Evolutionary conservation across 148 eudicot genomes (phyloP).

Genomic region (Fagopyrum esculentum): DNA sequence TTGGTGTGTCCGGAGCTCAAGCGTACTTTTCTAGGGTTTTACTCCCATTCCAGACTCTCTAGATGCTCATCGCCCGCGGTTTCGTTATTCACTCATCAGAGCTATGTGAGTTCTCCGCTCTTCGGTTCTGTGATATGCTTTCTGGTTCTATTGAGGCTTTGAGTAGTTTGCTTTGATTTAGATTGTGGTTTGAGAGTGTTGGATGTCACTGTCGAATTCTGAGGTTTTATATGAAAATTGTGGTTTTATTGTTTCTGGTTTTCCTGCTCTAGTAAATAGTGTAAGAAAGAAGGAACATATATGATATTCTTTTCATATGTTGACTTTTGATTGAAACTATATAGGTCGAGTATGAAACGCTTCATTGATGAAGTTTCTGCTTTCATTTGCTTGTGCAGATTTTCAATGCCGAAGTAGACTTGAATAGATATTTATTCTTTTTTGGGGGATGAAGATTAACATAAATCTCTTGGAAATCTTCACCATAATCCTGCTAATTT

Average conservation of each 20-base stretch:
- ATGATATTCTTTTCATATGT: too few relatives aligned
- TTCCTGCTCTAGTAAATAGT: too few relatives aligned
- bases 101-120: conserved; percentile 1
- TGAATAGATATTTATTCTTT: too few relatives aligned
- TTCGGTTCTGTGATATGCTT: not conserved
- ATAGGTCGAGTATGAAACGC: too few relatives aligned
- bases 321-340: too few relatives aligned
- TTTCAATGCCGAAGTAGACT: too few relatives aligned
- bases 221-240: not conserved
- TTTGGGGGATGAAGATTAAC: too few relatives aligned
- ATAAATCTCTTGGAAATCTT: too few relatives aligned
- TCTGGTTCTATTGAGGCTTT: conserved; percentile 7
- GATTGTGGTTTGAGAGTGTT: not conserved
- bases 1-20: conserved; percentile 15
- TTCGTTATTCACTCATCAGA: not conserved
- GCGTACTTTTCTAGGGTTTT: conserved; percentile 22
- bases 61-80: not conserved
- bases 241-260: not conserved
- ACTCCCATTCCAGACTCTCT: not conserved
- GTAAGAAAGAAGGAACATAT: too few relatives aligned
- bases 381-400: too few relatives aligned
- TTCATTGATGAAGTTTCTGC: too few relatives aligned
- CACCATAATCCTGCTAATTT: too few relatives aligned
- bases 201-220: not conserved
- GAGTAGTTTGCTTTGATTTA: not conserved